These are phyloP conservation scores for Monosporascus sp. DNA, from an alignment of 2,329 filamentous ascomycete species.

Conservation along the genomic window DNA sequence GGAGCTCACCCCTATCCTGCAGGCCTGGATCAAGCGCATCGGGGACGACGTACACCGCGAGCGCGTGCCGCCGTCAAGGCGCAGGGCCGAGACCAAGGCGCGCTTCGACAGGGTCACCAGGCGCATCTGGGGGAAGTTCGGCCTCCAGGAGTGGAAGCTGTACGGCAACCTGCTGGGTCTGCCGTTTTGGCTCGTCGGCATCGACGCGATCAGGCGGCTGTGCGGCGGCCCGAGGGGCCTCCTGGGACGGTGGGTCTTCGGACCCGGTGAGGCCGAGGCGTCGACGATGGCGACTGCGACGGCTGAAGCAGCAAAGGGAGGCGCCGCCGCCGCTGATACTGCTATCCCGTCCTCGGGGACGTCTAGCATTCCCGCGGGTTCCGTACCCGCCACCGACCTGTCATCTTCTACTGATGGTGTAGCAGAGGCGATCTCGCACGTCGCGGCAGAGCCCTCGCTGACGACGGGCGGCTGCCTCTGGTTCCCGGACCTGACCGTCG, in stretches of 20 bases:
- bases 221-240: conserved; percentile 34
- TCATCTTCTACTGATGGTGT: background rate
- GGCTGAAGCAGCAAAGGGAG: background rate
- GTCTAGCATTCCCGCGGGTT: conserved; percentile 7
- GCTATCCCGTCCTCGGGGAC: conserved; percentile 2
- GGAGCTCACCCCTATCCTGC: conserved; percentile 24
- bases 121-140: conserved; percentile 27
- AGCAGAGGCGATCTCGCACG: background rate
- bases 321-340: background rate
- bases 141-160: conserved; percentile 43
- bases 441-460: conserved; percentile 24
- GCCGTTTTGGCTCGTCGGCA: conserved; percentile 44
- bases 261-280: conserved; percentile 3
- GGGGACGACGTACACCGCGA: conserved; percentile 13
- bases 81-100: conserved; percentile 19
- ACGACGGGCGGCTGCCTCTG: conserved; percentile 46
- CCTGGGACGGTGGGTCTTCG: conserved; percentile 25
- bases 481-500: conserved; percentile 48
- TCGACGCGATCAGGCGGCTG: conserved; percentile 46
- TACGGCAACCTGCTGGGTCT: conserved; percentile 34
- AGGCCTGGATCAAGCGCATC: conserved; percentile 29
- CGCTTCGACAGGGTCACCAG: conserved; percentile 17
- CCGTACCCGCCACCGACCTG: conserved; percentile 10
- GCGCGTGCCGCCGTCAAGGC: conserved; percentile 1
- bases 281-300: background rate